Evolutionary conservation across 371 early-diverging fungal genomes (phyloP).

Genomic region (Mortierella sp.): DNA sequence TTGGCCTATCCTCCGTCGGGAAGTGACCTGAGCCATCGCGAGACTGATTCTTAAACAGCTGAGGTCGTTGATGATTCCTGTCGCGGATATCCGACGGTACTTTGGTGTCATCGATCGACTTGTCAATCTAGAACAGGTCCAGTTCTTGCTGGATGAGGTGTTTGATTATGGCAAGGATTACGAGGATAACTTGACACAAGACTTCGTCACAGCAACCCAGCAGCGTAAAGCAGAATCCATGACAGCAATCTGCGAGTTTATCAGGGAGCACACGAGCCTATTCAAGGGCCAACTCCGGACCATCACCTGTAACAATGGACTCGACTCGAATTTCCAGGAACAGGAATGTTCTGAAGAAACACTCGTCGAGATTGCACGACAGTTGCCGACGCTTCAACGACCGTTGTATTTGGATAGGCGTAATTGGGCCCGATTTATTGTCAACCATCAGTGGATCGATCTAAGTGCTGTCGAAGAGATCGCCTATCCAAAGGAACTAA

Average conservation of each 20-base stretch:
- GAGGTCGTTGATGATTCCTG: neutral
- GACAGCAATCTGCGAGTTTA: neutral
- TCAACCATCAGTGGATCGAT: neutral
- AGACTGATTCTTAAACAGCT: neutral
- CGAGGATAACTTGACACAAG: neutral
- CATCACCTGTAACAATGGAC: neutral
- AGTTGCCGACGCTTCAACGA: neutral
- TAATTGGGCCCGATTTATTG: neutral
- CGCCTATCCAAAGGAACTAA: neutral
- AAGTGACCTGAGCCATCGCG: neutral
- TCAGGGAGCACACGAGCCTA: neutral
- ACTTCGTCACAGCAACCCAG: neutral
- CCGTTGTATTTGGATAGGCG: neutral
- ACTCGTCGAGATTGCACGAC: neutral
- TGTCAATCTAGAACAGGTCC: neutral
- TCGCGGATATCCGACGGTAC: neutral
- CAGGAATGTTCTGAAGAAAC: neutral
- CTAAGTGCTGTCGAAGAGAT: neutral
- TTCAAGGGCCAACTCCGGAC: neutral
- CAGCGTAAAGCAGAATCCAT: neutral
- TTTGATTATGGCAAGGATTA: neutral
- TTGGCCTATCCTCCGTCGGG: neutral
- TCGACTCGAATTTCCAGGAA: neutral
- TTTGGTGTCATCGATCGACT: neutral
- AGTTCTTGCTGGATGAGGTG: neutral